These are phyloP conservation scores for Solanum hybrid DNA, from an alignment of 305 asterid species.

Conservation along the genomic window DNA sequence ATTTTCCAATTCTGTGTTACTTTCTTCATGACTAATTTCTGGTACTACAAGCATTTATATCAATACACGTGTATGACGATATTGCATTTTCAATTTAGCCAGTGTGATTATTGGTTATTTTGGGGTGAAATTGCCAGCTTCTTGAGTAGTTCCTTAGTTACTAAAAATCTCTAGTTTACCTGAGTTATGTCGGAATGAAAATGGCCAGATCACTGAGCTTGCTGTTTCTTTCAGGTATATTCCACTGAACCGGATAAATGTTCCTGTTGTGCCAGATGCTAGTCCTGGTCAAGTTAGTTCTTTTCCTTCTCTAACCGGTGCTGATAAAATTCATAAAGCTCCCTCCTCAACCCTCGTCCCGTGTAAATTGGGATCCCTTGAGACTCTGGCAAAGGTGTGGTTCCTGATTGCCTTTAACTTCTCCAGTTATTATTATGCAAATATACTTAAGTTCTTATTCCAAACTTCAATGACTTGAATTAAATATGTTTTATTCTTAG, in stretches of 20 bases:
- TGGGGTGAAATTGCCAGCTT: not conserved
- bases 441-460: not conserved
- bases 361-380: constrained; percentile 58
- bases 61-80: not conserved
- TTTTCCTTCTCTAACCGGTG: constrained; percentile 57
- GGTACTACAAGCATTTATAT: not conserved
- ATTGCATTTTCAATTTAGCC: not conserved
- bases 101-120: not conserved
- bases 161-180: constrained; percentile 14
- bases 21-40: not conserved
- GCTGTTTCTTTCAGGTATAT: constrained; percentile 47
- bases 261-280: constrained; percentile 23
- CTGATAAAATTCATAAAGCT: constrained; percentile 47
- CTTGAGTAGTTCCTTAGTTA: not conserved
- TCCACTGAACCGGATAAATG: constrained; percentile 62
- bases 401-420: not conserved
- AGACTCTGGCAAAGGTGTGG: constrained; percentile 68
- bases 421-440: not conserved
- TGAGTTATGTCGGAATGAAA: not conserved
- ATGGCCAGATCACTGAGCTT: constrained; percentile 2
- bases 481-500: not conserved
- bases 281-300: constrained; percentile 33
- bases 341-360: constrained; percentile 53
- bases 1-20: not conserved
- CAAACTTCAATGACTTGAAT: not conserved